These are phyloP conservation scores for Spongospora subterranea DNA, from an alignment of 208 protist genomes.

Conservation along the genomic window DNA sequence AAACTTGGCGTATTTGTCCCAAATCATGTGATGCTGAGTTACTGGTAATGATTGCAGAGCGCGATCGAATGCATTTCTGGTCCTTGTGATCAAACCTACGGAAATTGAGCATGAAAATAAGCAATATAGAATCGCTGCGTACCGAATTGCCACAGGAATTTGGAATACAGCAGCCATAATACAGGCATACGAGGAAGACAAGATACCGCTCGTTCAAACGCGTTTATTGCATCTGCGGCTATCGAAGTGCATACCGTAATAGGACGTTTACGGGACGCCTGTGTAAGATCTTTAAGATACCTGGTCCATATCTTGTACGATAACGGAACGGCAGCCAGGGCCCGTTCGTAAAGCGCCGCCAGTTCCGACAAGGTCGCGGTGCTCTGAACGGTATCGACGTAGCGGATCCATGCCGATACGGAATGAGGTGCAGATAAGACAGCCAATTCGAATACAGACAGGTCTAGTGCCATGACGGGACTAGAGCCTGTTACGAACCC, in stretches of 20 bases:
- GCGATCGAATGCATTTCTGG: constrained; percentile 80
- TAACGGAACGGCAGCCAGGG: constrained; percentile 32
- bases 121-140: not conserved
- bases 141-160: constrained; percentile 47
- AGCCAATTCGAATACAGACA: not conserved
- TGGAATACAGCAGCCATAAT: constrained; percentile 40
- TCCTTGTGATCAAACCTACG: constrained; percentile 71
- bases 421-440: not conserved
- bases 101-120: not conserved
- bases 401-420: not conserved
- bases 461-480: constrained; percentile 17
- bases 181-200: not conserved
- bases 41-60: constrained; percentile 85
- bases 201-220: constrained; percentile 11
- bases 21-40: constrained; percentile 89
- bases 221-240: constrained; percentile 1
- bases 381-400: not conserved
- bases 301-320: constrained; percentile 60
- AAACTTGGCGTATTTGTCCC: constrained; percentile 82
- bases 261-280: not conserved
- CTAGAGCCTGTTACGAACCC: not conserved
- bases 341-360: constrained; percentile 50
- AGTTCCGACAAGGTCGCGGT: not conserved
- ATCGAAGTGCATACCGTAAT: not conserved
- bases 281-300: not conserved